Evolutionary conservation across 768 basidiomycete species (phyloP).

Genomic region (Agaricus subrufescens): DNA sequence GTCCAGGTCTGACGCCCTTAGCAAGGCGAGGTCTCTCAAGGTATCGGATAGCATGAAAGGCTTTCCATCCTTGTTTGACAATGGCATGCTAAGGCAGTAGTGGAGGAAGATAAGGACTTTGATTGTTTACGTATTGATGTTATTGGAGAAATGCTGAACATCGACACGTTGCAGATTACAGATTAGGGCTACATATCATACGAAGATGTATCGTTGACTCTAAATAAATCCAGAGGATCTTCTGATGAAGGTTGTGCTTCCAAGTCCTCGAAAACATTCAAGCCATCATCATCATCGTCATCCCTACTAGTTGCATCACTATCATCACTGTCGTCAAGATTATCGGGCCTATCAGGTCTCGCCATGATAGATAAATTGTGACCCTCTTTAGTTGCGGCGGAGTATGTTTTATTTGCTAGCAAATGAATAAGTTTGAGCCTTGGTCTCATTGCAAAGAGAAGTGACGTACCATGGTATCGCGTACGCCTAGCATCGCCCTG

Average conservation of each 20-base stretch:
- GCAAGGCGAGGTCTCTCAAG: conserved; percentile 67
- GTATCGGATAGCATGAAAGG: conserved; percentile 56
- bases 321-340: background rate
- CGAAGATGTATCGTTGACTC: conserved; percentile 27
- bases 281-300: background rate
- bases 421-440: too few relatives aligned
- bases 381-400: too few relatives aligned
- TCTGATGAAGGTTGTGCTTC: conserved; percentile 29
- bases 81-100: background rate
- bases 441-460: too few relatives aligned
- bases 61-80: conserved; percentile 34
- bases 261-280: background rate
- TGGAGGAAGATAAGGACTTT: background rate
- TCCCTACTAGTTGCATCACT: background rate
- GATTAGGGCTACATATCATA: background rate
- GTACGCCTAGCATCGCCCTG: background rate
- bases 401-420: too few relatives aligned
- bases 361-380: background rate
- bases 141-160: conserved; percentile 8
- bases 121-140: background rate
- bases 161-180: background rate
- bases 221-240: conserved; percentile 47
- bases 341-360: background rate
- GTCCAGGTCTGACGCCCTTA: conserved; percentile 52
- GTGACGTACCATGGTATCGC: too few relatives aligned